Base-by-base conservation (phyloP, 192 early-diverging fungal species). In the Gonapodya prolifera region DNA sequence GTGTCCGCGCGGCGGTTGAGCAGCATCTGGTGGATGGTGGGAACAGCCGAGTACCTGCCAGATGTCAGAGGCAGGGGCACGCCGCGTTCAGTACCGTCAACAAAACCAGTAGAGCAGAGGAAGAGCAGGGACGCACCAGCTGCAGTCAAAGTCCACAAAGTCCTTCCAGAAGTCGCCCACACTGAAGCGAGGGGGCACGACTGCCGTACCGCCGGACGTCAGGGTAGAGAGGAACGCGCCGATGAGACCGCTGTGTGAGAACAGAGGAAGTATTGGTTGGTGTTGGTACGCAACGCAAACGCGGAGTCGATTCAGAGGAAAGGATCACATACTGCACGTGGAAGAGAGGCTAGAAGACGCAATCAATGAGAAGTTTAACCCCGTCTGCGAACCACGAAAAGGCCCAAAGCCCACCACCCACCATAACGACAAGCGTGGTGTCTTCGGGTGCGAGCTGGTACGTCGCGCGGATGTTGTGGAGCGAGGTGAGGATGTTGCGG, bases 11-110 rank as follows among this genome's bases (percentile, higher is more conserved):
- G 83, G 35, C 84, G 77, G n/a, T 78, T 79, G 70, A 95, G 81
- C 23, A 94, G 84, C 33, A 94, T 92, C 82, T 95, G 94, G 82
- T 94, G 93, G 80, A 95, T 94, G 1, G 93, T 93, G 28, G 94
- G 94, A 34, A 94, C 93, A 35, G 84, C 80, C 28, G 83, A 80
- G 69, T 83, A 81, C 80, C 81, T 80, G 2, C 80, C 81, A n/a
- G 74, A 77, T 80, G 81, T 70, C 18, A 34, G 70, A 79, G 17
- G 34, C 17, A 83, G 8, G 2, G 31, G 29, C 8, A 18, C 28
- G 18, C 82, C 61, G 30, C 30, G 32, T n/a, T 30, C 31, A 23
- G 30, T 33, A 80, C 61, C 29, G 79, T 34, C 70, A 69, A 0
- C 30, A 35, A 80, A 31, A 34, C 33, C 18, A 70, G 30, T 36